Evolutionary conservation across 371 early-diverging fungal genomes (phyloP), one percentile per base, ranked within the genome.

Genomic region (Homolaphlyctis polyrhiza): DNA sequence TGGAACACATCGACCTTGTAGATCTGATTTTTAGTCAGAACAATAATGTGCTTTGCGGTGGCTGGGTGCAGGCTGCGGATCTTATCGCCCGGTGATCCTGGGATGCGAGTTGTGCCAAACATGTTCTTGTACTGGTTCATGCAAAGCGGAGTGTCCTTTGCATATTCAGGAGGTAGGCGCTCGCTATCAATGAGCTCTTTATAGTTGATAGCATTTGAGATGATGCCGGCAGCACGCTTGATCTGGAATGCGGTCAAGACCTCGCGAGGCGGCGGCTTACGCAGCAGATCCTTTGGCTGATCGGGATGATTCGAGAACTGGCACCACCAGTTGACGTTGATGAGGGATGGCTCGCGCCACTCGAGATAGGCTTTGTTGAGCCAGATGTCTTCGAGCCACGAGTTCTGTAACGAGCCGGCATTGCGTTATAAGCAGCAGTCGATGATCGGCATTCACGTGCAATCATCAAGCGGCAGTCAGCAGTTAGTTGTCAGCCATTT

Each of bases 321-420:
- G 62, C 69, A 66, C 78, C 90, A 94, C 89, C 93, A 95, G 78
- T 95, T 96, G 61, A 89, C 87, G 77, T 95, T 94, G 61, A 94
- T 87, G 72, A 91, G 29, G 34, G 65, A 61, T 18, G 94, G 91
- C 29, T 90, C 94, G 28, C 95, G 85, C 91, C 92, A 94, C 62
- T 88, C 87, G 61, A 91, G 84, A 75, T 96, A 96, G 1, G 94
- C 95, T 66, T 82, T 82, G 60, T 84, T 76, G 45, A 92, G 73
- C 97, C 97, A 96, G 27, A 87, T 86, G 51, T 89, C 85, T 63
- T 96, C 95, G 25, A 96, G 77, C 97, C 97, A 96, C 61, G 89
- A 91, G 71, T 80, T 67, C 80, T 78, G 58, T 16, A 35, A n/a
- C n/a, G n/a, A n/a, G n/a, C n/a, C n/a, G n/a, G n/a, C n/a, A n/a